Evolutionary conservation across 495 filamentous ascomycete species (phyloP).

Genomic region (Penicillium pancosmium): DNA sequence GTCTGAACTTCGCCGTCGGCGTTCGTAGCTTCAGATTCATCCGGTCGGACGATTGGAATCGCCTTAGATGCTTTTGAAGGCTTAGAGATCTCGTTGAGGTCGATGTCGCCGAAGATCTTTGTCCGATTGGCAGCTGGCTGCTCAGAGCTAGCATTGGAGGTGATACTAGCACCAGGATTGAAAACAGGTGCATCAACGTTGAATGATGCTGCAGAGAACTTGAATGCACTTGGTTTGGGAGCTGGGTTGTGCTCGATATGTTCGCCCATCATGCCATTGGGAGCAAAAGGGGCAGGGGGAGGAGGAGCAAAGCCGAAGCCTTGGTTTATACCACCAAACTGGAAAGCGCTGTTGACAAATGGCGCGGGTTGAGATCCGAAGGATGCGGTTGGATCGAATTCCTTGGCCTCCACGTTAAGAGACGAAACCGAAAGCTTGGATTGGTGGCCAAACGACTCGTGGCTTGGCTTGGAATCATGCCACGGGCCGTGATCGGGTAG

Average conservation of each 20-base stretch:
- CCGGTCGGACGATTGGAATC: constrained; percentile 76
- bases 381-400: constrained; percentile 74
- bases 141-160: constrained; percentile 28
- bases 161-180: constrained; percentile 55
- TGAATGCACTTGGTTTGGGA: constrained; percentile 61
- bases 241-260: constrained; percentile 15
- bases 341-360: constrained; percentile 59
- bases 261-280: constrained; percentile 43
- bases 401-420: constrained; percentile 83
- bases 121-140: constrained; percentile 35
- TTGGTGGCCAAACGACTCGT: constrained; percentile 52
- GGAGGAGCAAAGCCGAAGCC: constrained; percentile 63
- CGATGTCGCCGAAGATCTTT: constrained; percentile 77
- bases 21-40: constrained; percentile 46
- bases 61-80: constrained; percentile 74
- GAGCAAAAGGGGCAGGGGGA: constrained; percentile 70
- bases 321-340: constrained; percentile 43
- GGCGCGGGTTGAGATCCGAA: constrained; percentile 62
- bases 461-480: constrained; percentile 45
- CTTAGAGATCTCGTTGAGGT: constrained; percentile 63
- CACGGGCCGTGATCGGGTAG: constrained; percentile 39
- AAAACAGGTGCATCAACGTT: constrained; percentile 82
- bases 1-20: constrained; percentile 24
- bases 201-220: constrained; percentile 74
- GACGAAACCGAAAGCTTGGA: constrained; percentile 72